Percentiles rank a stretch among this genome's conserved stretches.
Conservation (phyloP, 2,329 filamentous ascomycete genomes). For the Claviceps pusilla region DNA sequence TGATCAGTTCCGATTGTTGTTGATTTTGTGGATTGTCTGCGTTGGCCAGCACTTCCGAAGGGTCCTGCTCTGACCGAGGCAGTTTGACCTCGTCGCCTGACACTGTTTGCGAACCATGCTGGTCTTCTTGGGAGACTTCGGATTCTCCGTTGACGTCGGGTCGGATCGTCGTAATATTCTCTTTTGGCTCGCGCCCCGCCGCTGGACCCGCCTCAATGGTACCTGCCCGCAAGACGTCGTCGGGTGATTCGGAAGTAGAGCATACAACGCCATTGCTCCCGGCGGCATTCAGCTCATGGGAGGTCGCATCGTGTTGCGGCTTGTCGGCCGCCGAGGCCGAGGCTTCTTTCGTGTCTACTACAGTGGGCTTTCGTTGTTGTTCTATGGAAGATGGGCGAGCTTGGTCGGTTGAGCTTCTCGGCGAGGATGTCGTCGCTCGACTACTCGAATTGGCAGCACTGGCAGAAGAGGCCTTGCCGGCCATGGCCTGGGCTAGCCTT, state of each 20-base stretch:
- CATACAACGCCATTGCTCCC: background rate
- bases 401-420: slow-evolving; percentile 23
- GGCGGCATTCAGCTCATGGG: background rate
- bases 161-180: background rate
- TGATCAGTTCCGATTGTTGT: slow-evolving; percentile 2
- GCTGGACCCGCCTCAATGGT: background rate
- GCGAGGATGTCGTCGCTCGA: slow-evolving; percentile 16
- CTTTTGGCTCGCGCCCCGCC: background rate
- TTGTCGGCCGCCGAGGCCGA: background rate
- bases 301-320: background rate
- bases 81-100: background rate
- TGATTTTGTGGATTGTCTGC: background rate
- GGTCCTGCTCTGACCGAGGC: background rate
- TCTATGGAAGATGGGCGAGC: slow-evolving; percentile 15
- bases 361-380: slow-evolving; percentile 15
- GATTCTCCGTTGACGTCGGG: background rate
- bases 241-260: background rate
- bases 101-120: background rate
- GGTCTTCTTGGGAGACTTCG: background rate
- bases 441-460: slow-evolving; percentile 26
- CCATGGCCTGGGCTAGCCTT: slow-evolving; percentile 73
- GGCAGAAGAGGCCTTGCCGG: slow-evolving; percentile 40
- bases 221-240: background rate
- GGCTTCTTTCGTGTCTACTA: slow-evolving; percentile 9
- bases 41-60: background rate